Evolutionary conservation across 2,329 filamentous ascomycete genomes (phyloP).

Genomic region (Fusarium odoratissimum): DNA sequence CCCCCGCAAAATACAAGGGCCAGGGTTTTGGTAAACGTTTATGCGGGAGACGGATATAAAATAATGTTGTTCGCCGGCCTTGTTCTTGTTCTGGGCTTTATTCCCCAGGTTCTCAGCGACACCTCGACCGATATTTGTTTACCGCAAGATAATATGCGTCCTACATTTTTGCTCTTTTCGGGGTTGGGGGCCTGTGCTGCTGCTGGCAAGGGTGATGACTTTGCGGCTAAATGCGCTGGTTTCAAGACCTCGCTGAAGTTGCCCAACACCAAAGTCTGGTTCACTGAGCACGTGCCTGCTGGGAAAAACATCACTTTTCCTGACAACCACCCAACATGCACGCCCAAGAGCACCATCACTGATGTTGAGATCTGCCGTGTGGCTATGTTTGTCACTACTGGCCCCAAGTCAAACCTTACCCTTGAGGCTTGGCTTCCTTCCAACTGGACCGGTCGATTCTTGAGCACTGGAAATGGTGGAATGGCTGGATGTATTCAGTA

Average conservation of each 20-base stretch:
- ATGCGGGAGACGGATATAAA: constrained; percentile 18
- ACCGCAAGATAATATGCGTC: constrained; percentile 8
- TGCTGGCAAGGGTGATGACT: constrained; percentile 6
- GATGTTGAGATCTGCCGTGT: constrained; percentile 34
- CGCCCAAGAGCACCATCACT: constrained; percentile 23
- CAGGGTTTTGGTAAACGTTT: constrained; percentile 9
- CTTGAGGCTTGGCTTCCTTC: constrained; percentile 61
- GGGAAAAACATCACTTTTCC: constrained; percentile 28
- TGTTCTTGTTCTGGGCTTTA: not conserved
- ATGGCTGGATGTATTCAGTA: constrained; percentile 58
- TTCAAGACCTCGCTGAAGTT: constrained; percentile 25
- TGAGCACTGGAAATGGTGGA: constrained; percentile 63
- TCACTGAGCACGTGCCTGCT: constrained; percentile 30
- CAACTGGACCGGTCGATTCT: constrained; percentile 59
- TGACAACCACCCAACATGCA: constrained; percentile 28
- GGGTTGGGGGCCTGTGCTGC: constrained; percentile 13
- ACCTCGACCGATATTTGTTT: constrained; percentile 2
- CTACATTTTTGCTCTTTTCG: constrained; percentile 12
- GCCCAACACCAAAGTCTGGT: constrained; percentile 35
- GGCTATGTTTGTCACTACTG: constrained; percentile 29
- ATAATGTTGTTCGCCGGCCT: not conserved
- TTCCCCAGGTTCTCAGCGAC: not conserved
- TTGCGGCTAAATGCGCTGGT: constrained; percentile 26
- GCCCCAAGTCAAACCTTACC: constrained; percentile 36
- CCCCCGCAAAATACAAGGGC: not conserved